Percentiles rank a stretch among this genome's conserved stretches.
These are phyloP conservation scores for Serendipita indica DNA, from an alignment of 768 basidiomycete species.

Conservation along the genomic window DNA sequence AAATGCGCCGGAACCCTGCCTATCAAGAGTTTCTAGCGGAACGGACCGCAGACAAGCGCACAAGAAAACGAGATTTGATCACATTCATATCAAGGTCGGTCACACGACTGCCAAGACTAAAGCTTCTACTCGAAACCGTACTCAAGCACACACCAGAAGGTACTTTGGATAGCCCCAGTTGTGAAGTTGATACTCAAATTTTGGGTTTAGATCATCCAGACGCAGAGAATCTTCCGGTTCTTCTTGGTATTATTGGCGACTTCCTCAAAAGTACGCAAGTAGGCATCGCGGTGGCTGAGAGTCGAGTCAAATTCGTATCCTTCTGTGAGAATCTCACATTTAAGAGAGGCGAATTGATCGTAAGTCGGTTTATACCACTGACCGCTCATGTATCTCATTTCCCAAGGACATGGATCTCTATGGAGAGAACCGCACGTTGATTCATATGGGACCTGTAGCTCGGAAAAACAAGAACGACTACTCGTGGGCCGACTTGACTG, in stretches of 20 bases:
- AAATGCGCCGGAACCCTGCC: constrained; percentile 48
- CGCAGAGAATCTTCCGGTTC: constrained; percentile 56
- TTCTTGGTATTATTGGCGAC: constrained; percentile 49
- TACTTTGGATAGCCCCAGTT: not conserved
- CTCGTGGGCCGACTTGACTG: constrained; percentile 55
- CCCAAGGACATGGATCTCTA: constrained; percentile 69
- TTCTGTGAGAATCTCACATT: constrained; percentile 62
- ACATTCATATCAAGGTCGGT: constrained; percentile 78
- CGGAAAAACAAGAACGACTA: constrained; percentile 49
- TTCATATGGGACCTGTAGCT: constrained; percentile 49
- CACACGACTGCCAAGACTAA: constrained; percentile 71
- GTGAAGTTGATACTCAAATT: not conserved
- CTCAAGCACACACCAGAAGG: constrained; percentile 36
- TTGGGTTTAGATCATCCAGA: constrained; percentile 60
- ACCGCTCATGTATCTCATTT: not conserved
- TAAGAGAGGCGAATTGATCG: constrained; percentile 69
- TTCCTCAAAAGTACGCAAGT: constrained; percentile 78
- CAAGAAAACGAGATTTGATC: constrained; percentile 60
- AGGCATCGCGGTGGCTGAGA: constrained; percentile 81
- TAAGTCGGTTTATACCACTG: constrained; percentile 25
- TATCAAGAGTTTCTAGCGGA: constrained; percentile 56
- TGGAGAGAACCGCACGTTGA: constrained; percentile 56
- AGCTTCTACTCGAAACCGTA: constrained; percentile 56
- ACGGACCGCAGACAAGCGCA: constrained; percentile 45
- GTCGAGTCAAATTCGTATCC: constrained; percentile 77